Evolutionary conservation across 2,329 filamentous ascomycete species (phyloP).

Genomic region (Pseudofabraea citricarpa): DNA sequence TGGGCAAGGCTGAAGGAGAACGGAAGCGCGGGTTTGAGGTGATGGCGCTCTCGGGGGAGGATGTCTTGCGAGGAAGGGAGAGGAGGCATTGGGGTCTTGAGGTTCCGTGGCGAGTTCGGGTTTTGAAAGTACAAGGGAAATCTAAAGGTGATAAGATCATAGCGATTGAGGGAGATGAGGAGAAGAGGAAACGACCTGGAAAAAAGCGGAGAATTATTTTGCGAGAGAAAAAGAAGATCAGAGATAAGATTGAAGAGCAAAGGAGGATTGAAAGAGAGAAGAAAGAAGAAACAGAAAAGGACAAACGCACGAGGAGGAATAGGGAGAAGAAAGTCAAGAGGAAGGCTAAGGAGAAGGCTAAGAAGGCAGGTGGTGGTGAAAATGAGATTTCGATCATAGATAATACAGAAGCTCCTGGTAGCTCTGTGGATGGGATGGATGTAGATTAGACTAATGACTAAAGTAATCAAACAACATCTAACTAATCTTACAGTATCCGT

Average conservation of each 20-base stretch:
- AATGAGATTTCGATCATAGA: constrained; percentile 4
- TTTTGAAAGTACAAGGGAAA: constrained; percentile 29
- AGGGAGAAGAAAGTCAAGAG: constrained; percentile 54
- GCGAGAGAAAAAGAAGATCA: constrained; percentile 36
- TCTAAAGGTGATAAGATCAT: not conserved
- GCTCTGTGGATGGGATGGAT: not conserved
- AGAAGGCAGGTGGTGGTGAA: constrained; percentile 33
- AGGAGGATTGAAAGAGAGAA: constrained; percentile 34
- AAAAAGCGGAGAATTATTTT: constrained; percentile 54
- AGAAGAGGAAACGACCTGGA: constrained; percentile 42
- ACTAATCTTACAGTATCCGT: too few relatives aligned
- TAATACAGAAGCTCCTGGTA: constrained; percentile 3
- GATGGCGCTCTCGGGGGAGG: constrained; percentile 48
- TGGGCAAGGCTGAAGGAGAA: constrained; percentile 31
- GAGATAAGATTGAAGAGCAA: constrained; percentile 31
- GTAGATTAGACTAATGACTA: not conserved
- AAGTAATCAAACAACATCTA: too few relatives aligned
- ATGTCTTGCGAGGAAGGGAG: constrained; percentile 40
- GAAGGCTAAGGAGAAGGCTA: constrained; percentile 51
- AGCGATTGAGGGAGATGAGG: constrained; percentile 4
- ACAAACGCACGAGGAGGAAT: constrained; percentile 60
- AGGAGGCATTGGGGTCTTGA: constrained; percentile 52
- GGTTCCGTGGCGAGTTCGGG: constrained; percentile 53
- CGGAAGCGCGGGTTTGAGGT: constrained; percentile 35
- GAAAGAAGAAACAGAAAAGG: constrained; percentile 52